A percentile compares a stretch with the other conserved stretches of the same genome.
Conservation (phyloP, 2,329 filamentous ascomycete species). For the Clonostachys rhizophaga region DNA sequence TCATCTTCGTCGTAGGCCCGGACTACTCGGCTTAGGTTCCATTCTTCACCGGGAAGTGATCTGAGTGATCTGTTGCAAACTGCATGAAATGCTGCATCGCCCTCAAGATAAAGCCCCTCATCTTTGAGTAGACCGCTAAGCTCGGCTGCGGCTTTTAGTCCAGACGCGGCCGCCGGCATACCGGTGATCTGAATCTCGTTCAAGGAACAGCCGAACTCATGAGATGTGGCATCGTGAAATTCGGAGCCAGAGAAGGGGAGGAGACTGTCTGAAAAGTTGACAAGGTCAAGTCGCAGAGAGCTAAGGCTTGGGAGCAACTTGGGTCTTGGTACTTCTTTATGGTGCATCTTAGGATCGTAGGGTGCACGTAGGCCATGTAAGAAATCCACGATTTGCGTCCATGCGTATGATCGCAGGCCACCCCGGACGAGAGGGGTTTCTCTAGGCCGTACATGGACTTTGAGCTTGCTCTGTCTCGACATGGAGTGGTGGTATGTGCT, state of each 20-base stretch:
- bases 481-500: conserved; percentile 35
- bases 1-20: conserved; percentile 30
- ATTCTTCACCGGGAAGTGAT: conserved; percentile 28
- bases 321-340: conserved; percentile 26
- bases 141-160: conserved; percentile 39
- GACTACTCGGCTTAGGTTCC: conserved; percentile 34
- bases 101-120: conserved; percentile 45
- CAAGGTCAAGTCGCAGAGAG: conserved; percentile 45
- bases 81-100: conserved; percentile 35
- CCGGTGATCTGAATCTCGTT: conserved; percentile 50
- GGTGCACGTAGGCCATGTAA: conserved; percentile 45
- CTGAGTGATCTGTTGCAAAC: conserved; percentile 28
- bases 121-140: conserved; percentile 48
- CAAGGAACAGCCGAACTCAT: conserved; percentile 47
- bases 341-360: conserved; percentile 32
- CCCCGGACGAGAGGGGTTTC: conserved; percentile 41
- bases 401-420: conserved; percentile 50
- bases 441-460: conserved; percentile 33
- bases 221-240: conserved; percentile 46
- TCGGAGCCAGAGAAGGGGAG: conserved; percentile 38
- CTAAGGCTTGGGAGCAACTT: conserved; percentile 41
- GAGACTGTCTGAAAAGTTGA: conserved; percentile 45
- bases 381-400: conserved; percentile 49
- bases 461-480: conserved; percentile 32
- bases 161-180: conserved; percentile 42